These are phyloP conservation scores for Auxenochlorella pyrenoidosa DNA, from an alignment of 139 green algal genomes.

Conservation along the genomic window DNA sequence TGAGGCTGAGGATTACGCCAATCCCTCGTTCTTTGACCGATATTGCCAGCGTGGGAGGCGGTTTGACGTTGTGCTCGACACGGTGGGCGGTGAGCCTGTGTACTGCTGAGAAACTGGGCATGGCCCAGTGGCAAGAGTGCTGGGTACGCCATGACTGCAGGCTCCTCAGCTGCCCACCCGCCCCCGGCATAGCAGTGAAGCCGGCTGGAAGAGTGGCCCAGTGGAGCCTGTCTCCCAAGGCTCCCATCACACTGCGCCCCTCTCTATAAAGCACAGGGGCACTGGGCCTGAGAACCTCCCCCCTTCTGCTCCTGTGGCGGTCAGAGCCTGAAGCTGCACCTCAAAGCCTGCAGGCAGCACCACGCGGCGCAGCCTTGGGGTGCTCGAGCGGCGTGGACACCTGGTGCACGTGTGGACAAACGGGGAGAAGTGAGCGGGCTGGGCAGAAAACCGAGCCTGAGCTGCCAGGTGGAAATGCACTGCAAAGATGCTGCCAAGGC, in stretches of 20 bases:
- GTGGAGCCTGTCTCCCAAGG: not conserved
- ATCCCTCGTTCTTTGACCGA: not conserved
- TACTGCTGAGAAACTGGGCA: not conserved
- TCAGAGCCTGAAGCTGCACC: not conserved
- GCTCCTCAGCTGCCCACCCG: too few relatives aligned
- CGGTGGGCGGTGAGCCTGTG: not conserved
- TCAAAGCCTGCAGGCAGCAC: not conserved
- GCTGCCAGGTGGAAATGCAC: too few relatives aligned
- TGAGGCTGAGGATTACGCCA: not conserved
- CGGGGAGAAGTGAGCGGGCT: not conserved
- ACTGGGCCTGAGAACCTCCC: too few relatives aligned
- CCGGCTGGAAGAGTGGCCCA: too few relatives aligned
- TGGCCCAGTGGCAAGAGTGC: too few relatives aligned
- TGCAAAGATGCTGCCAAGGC: too few relatives aligned
- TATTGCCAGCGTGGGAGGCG: not conserved
- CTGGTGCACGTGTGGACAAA: slow-evolving; percentile 29
- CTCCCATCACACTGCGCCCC: too few relatives aligned
- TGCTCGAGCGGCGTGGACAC: slow-evolving; percentile 1
- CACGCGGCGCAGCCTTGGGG: not conserved
- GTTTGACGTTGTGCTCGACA: slow-evolving; percentile 25
- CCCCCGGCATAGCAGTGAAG: too few relatives aligned
- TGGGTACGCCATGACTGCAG: too few relatives aligned
- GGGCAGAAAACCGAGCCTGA: too few relatives aligned
- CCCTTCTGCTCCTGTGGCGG: too few relatives aligned
- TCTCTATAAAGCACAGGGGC: too few relatives aligned